A percentile compares a stretch with the other conserved stretches of the same genome.
Evolutionary conservation across 495 filamentous ascomycete genomes (phyloP).

Genomic region (Penicillium angulare): DNA sequence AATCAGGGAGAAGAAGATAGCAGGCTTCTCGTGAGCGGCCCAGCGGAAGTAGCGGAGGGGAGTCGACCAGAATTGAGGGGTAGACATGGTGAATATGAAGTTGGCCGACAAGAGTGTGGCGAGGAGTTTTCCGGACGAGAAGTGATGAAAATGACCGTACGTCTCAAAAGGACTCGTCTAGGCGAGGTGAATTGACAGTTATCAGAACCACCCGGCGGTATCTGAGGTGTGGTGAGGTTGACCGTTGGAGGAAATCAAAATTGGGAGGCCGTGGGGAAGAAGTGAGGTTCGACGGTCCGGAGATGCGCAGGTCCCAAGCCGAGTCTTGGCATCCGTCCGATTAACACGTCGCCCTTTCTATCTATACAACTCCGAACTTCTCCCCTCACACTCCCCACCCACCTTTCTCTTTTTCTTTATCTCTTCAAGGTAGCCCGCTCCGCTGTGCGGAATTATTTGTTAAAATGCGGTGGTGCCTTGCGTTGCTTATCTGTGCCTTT

Average conservation of each 20-base stretch:
- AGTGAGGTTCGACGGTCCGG: slow-evolving; percentile 30
- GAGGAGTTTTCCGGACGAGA: slow-evolving; percentile 9
- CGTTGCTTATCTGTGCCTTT: slow-evolving; percentile 63
- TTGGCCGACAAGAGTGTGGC: slow-evolving; percentile 16
- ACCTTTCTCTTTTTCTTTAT: slow-evolving; percentile 17
- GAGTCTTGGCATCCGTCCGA: slow-evolving; percentile 46
- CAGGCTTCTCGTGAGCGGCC: slow-evolving; percentile 81
- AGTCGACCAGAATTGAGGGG: slow-evolving; percentile 76
- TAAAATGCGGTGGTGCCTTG: slow-evolving; percentile 75
- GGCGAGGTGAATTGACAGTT: not conserved
- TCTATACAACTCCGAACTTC: slow-evolving; percentile 18
- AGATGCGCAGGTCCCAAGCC: slow-evolving; percentile 38
- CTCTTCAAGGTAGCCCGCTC: slow-evolving; percentile 23
- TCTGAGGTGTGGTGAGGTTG: slow-evolving; percentile 4
- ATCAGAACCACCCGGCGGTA: slow-evolving; percentile 5
- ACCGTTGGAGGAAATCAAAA: slow-evolving; percentile 16
- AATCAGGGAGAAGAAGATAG: slow-evolving; percentile 78
- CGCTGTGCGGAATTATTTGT: slow-evolving; percentile 39
- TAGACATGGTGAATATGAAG: slow-evolving; percentile 51
- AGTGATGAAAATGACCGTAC: slow-evolving; percentile 4
- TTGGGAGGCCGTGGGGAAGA: slow-evolving; percentile 26
- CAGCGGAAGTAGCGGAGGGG: slow-evolving; percentile 84
- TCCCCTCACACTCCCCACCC: slow-evolving; percentile 18
- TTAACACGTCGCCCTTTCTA: slow-evolving; percentile 51
- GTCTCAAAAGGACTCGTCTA: slow-evolving; percentile 3